These are phyloP conservation scores for Penicillium simplicissimum DNA, from an alignment of 495 filamentous ascomycete genomes.

Conservation along the genomic window DNA sequence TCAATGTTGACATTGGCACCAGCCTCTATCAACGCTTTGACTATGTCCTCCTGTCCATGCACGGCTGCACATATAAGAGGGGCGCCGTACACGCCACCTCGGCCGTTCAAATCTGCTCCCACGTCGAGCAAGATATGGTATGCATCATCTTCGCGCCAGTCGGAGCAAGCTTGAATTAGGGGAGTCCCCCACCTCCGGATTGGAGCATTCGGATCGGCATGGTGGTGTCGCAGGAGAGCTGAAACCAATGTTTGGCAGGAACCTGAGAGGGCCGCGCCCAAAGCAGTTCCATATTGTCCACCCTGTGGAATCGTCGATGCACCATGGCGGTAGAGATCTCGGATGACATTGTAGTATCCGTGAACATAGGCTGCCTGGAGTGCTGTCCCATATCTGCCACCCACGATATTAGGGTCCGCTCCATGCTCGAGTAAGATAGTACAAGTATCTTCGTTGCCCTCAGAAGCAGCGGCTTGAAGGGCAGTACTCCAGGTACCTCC, in stretches of 20 bases:
- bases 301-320: not conserved
- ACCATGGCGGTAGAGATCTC: not conserved
- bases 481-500: not conserved
- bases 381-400: not conserved
- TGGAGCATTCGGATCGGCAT: not conserved
- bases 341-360: not conserved
- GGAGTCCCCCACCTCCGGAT: not conserved
- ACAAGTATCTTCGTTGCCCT: not conserved
- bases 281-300: not conserved
- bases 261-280: not conserved
- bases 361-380: not conserved
- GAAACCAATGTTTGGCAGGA: not conserved
- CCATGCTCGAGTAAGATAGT: not conserved
- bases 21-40: not conserved
- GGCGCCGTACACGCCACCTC: not conserved
- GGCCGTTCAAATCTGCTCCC: not conserved
- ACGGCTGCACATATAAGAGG: not conserved
- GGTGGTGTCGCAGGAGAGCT: not conserved
- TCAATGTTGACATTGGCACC: not conserved
- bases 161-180: not conserved
- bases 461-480: not conserved
- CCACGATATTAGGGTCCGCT: not conserved
- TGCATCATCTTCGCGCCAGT: not conserved
- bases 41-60: not conserved
- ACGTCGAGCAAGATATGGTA: not conserved